Evolutionary conservation across 1,284 basidiomycete genomes (phyloP).

Genomic region (Grifola frondosa): DNA sequence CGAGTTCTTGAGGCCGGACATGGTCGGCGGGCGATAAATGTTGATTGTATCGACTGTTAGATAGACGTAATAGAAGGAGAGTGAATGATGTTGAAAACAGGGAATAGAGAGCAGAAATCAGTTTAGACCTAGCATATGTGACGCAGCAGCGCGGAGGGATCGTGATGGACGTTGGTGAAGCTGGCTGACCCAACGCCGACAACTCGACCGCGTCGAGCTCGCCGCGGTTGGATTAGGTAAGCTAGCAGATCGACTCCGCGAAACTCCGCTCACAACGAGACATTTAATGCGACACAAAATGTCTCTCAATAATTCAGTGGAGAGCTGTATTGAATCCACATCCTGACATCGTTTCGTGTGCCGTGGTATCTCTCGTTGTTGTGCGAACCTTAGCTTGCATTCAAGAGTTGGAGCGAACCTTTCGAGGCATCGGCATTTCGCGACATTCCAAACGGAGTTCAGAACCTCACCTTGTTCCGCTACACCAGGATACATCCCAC

Average conservation of each 20-base stretch:
- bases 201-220: background rate
- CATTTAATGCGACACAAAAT: background rate
- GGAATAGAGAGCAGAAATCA: constrained; percentile 21
- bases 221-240: too few relatives aligned
- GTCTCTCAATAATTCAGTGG: background rate
- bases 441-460: constrained; percentile 33
- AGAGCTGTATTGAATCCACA: too few relatives aligned
- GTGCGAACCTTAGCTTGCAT: too few relatives aligned
- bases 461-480: constrained; percentile 33
- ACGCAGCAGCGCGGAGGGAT: constrained; percentile 6
- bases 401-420: constrained; percentile 11
- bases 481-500: too few relatives aligned
- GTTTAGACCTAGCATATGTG: constrained; percentile 27
- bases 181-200: background rate
- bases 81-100: constrained; percentile 13
- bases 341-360: too few relatives aligned
- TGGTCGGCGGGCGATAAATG: constrained; percentile 28
- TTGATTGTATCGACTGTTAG: constrained; percentile 18
- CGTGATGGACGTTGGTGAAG: constrained; percentile 19
- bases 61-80: constrained; percentile 13
- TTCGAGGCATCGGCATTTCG: constrained; percentile 19
- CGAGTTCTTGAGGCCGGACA: constrained; percentile 78
- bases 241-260: too few relatives aligned
- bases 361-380: too few relatives aligned
- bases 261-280: background rate